A percentile compares a stretch with the other conserved stretches of the same genome.
Evolutionary conservation across 164 flowering plant species (phyloP).

Genomic region (Akebia trifoliata): DNA sequence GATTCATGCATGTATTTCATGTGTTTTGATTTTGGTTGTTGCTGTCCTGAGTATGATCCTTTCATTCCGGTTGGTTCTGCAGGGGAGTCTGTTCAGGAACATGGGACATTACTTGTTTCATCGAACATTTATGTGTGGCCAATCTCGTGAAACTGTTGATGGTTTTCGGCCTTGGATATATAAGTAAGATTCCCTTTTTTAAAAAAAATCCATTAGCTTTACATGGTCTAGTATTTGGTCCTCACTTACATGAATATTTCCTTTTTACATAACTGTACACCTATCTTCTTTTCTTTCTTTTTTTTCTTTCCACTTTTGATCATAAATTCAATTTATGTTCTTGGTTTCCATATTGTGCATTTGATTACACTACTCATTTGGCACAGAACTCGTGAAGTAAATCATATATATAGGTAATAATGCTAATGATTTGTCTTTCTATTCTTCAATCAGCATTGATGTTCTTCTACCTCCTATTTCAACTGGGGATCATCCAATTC

Average conservation of each 20-base stretch:
- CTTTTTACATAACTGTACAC: too few species aligned
- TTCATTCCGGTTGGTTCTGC: slow-evolving; percentile 17
- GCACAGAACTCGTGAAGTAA: too few species aligned
- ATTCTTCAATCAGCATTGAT: slow-evolving; percentile 35
- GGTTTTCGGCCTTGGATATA: slow-evolving; percentile 51
- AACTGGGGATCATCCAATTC: slow-evolving; percentile 68
- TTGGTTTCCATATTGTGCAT: background rate
- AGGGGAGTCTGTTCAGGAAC: slow-evolving; percentile 57
- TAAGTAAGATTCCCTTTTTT: slow-evolving; percentile 46
- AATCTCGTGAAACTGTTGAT: slow-evolving; percentile 47
- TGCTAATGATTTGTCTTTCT: background rate
- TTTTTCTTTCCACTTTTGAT: too few species aligned
- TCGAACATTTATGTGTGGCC: slow-evolving; percentile 59
- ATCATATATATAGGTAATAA: too few species aligned
- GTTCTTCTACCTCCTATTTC: slow-evolving; percentile 50
- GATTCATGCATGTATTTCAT: too few species aligned
- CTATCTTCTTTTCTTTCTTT: too few species aligned
- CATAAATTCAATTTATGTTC: background rate
- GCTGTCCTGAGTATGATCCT: too few species aligned
- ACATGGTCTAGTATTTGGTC: too few species aligned
- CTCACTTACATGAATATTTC: too few species aligned
- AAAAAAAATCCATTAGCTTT: too few species aligned
- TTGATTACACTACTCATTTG: background rate
- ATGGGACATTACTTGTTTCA: slow-evolving; percentile 63
- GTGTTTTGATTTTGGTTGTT: background rate